Percentiles rank a stretch among this genome's conserved stretches.
Evolutionary conservation across 2,329 filamentous ascomycete species (phyloP).

Genomic region (Cercospora nicotianae): DNA sequence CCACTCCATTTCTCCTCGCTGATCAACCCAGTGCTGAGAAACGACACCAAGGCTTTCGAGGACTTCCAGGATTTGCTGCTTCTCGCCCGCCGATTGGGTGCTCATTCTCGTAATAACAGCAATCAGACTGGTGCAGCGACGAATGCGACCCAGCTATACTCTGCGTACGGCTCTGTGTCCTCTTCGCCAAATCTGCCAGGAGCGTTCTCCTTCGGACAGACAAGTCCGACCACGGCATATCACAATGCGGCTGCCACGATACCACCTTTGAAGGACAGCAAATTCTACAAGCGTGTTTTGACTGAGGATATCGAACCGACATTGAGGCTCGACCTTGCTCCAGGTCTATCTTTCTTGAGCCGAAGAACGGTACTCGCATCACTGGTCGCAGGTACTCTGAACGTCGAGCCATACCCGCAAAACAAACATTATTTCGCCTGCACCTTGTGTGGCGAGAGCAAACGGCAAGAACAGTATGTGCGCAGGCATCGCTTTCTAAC

Average conservation of each 20-base stretch:
- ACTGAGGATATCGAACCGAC: constrained; percentile 94
- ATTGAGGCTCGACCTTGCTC: constrained; percentile 81
- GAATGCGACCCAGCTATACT: constrained; percentile 27
- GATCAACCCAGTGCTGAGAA: constrained; percentile 77
- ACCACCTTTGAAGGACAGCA: constrained; percentile 78
- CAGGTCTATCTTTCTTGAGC: constrained; percentile 89
- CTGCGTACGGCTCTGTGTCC: constrained; percentile 31
- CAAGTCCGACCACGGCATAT: constrained; percentile 32
- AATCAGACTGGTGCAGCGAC: constrained; percentile 35
- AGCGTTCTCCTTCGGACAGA: constrained; percentile 42
- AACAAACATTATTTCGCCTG: constrained; percentile 67
- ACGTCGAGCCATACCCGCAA: constrained; percentile 77
- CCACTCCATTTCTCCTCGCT: constrained; percentile 78
- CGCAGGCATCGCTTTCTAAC: constrained; percentile 87
- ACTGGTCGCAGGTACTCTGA: constrained; percentile 79
- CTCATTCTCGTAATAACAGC: constrained; percentile 64
- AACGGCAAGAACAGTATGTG: constrained; percentile 68
- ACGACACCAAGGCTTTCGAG: constrained; percentile 75
- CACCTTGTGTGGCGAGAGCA: constrained; percentile 81
- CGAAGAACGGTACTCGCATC: constrained; percentile 79
- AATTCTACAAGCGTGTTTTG: constrained; percentile 88
- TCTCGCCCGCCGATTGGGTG: constrained; percentile 56
- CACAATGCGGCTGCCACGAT: constrained; percentile 39
- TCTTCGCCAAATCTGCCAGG: constrained; percentile 46
- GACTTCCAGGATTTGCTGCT: constrained; percentile 80